Evolutionary conservation across 2,329 filamentous ascomycete species (phyloP).

Genomic region (Arthrobotrys conoides): DNA sequence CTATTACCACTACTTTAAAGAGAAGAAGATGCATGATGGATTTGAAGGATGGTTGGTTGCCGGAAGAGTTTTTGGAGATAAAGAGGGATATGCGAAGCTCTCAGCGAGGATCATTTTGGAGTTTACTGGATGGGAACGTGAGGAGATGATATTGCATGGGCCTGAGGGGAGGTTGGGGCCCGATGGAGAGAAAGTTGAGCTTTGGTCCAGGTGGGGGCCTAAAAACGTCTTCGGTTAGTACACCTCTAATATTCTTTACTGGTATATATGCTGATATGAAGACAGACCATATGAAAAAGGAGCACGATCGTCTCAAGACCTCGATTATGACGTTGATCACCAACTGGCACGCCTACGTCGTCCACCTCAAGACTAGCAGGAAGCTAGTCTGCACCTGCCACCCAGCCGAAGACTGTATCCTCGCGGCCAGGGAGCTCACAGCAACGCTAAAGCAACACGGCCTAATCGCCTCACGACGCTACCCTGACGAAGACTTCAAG

Average conservation of each 20-base stretch:
- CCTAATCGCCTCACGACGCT: background rate
- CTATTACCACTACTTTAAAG: slow-evolving; percentile 38
- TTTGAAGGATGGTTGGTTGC: slow-evolving; percentile 42
- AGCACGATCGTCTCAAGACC: slow-evolving; percentile 8
- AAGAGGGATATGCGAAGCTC: slow-evolving; percentile 39
- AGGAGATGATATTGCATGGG: slow-evolving; percentile 16
- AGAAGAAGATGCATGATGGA: slow-evolving; percentile 18
- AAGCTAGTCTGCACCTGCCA: slow-evolving; percentile 39
- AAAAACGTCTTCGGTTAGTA: slow-evolving; percentile 19
- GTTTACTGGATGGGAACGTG: slow-evolving; percentile 36
- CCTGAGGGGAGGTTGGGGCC: background rate
- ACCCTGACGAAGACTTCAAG: background rate
- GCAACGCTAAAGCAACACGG: background rate
- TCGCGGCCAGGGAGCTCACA: background rate
- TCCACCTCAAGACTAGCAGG: slow-evolving; percentile 29
- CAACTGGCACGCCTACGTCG: slow-evolving; percentile 30
- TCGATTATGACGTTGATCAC: slow-evolving; percentile 4
- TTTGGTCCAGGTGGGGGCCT: slow-evolving; percentile 20
- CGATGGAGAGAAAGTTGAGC: background rate
- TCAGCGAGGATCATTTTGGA: slow-evolving; percentile 38
- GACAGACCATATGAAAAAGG: slow-evolving; percentile 31
- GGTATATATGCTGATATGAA: slow-evolving; percentile 1
- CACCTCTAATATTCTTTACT: background rate
- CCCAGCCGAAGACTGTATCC: slow-evolving; percentile 34
- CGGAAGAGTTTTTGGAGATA: slow-evolving; percentile 29